A percentile compares a stretch with the other conserved stretches of the same genome.
Evolutionary conservation across 768 basidiomycete genomes (phyloP).

Genomic region (Candolleomyces efflorescens): DNA sequence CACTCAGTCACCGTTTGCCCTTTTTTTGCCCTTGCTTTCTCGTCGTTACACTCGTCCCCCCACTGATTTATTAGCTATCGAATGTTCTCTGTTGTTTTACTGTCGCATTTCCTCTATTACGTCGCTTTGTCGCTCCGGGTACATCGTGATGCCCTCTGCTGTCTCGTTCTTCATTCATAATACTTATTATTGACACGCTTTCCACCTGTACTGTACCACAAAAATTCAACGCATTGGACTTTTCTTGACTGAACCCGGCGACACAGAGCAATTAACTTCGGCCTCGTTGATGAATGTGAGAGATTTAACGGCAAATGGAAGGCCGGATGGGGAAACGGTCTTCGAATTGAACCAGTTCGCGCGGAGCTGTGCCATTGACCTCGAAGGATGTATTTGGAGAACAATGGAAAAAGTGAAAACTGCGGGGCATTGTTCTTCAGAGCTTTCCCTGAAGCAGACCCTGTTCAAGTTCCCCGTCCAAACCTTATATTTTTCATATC

Average conservation of each 20-base stretch:
- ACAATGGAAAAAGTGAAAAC: neutral
- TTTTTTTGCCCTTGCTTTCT: neutral
- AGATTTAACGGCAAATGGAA: neutral
- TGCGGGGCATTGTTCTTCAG: neutral
- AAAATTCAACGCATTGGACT: neutral
- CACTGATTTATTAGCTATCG: neutral
- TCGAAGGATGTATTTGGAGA: neutral
- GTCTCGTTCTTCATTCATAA: neutral
- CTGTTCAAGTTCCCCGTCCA: no score
- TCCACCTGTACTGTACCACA: neutral
- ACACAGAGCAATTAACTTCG: neutral
- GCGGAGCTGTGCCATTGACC: neutral
- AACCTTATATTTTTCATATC: no score
- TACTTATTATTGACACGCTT: neutral
- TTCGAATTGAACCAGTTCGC: neutral
- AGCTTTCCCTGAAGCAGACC: neutral
- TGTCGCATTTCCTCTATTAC: neutral
- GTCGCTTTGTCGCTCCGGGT: neutral
- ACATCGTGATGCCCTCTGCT: neutral
- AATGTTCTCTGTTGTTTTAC: neutral
- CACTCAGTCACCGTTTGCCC: neutral
- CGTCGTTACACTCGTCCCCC: neutral
- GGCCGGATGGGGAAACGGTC: neutral
- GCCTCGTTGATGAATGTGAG: conserved; percentile 1
- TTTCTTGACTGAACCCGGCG: neutral